Conservation (phyloP, 495 filamentous ascomycete species). For the Penicillium herquei region DNA sequence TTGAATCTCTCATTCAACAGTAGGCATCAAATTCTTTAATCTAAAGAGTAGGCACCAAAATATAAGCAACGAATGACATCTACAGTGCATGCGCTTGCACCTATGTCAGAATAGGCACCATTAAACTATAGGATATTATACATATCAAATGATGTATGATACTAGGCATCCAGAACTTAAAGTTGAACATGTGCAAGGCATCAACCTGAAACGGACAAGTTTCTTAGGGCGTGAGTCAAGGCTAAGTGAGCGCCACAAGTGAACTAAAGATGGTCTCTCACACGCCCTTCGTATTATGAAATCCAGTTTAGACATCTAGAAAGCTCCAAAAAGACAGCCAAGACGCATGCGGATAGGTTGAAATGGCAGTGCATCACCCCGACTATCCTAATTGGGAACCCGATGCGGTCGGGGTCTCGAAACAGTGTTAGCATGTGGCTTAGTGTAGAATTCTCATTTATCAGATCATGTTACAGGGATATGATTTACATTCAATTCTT, state of each 20-base stretch:
- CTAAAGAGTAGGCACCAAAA: neutral
- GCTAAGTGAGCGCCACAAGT: neutral
- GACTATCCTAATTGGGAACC: constrained; percentile 7
- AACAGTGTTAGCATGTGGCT: neutral
- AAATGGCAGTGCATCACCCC: neutral
- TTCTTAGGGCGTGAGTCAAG: constrained; percentile 1
- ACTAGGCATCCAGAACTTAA: neutral
- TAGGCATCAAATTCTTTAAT: no score
- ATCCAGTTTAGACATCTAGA: neutral
- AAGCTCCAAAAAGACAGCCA: neutral
- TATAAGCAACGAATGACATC: neutral
- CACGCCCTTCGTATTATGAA: neutral
- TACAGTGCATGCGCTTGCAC: neutral
- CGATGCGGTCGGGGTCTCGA: constrained; percentile 1
- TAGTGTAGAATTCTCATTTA: neutral
- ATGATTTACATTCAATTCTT: neutral
- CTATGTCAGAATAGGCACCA: no score
- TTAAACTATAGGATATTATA: neutral
- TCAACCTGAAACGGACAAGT: no score
- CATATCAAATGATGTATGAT: neutral
- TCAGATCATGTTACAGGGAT: neutral
- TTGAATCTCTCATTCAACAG: no score
- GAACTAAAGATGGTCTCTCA: neutral
- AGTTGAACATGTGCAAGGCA: neutral
- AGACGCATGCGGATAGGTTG: neutral